Base-by-base conservation (phyloP, 164 flowering plant genomes). In the Vitis cinerea region DNA sequence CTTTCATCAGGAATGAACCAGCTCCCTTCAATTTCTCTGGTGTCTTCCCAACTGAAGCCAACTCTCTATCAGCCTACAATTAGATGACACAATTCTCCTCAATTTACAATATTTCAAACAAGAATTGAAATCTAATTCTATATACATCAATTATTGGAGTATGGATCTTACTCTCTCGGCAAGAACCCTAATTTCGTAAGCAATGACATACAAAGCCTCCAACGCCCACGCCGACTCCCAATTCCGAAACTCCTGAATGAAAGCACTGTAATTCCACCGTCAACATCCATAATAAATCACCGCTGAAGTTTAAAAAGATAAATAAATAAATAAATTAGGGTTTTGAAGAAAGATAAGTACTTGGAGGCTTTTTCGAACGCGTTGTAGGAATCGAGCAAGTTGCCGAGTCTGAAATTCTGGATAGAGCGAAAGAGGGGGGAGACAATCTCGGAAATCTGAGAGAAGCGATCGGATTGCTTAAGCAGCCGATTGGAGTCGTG, bases 151-250 rank as follows among this genome's bases (percentile, higher is more conserved):
- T 37, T 44, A 48, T 13, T 50, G 53, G 11, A 16, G 10, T 14
- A 15, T 8, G n/a, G 14, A 15, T 17, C 78, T 74, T 78, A 93
- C 99, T 85, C 74, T 89, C 78, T 96, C 99, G 1, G 99, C 98
- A 49, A 96, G 92, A 77, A 94, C 79, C 84, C 99, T 85, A 81
- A 93, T 87, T 77, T 96, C 99, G 61, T 86, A 93, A 23, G 87
- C 88, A 70, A 96, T 56, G 2, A 84, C 88, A 76, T 84, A 86
- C 47, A 93, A 53, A 4, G 97, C 87, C 64, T 93, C 97, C 87
- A 92, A 78, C 10, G 97, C 99, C 99, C 99, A 96, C 1, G 91
- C 94, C 0, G 98, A 87, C 59, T 96, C 99, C 98, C 98, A 96
- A 67, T 88, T 89, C 61, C 99, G 83, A 69, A 96, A 93, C 73